Evolutionary conservation across 164 flowering plant genomes (phyloP), one percentile per base, ranked within the genome.

Genomic region (Macadamia tetraphylla): DNA sequence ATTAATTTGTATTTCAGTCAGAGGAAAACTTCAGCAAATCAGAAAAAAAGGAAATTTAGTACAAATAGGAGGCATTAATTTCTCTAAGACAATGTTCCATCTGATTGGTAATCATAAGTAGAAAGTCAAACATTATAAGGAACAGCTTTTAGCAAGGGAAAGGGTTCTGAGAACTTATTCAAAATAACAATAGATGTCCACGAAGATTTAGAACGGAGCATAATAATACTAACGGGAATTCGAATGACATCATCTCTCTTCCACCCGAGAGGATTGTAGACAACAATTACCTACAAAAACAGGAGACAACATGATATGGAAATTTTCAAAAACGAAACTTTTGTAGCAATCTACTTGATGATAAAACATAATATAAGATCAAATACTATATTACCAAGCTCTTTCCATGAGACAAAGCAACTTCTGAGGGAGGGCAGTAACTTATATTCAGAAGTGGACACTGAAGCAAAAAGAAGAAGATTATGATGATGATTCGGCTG

Each of bases 181-280:
- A 35, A 35, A 35, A 35, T 35, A 35, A 5, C 40, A 35, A 35
- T 35, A 35, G 40, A 35, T 5, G 5, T 35, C 40, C 40, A 2
- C 5, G 40, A 35, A 35, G 40, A 35, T 35, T 35, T 18, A 43
- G 23, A 53, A 67, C 35, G 5, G 31, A 67, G 40, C 17, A 63
- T 30, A 35, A 35, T 35, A 62, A 7, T 68, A 85, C 97, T 84
- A 75, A 91, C 98, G 60, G 98, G 98, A 67, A 94, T 78, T 70
- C 84, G 85, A 67, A 94, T 69, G 29, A 88, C 75, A 65, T 94
- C 94, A 43, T 83, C 82, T 74, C 98, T 81, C 73, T 79, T 87
- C 98, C 97, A 94, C 66, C 97, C 98, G 73, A 94, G 89, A 72
- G 98, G 78, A 76, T 94, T 94, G 77, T 94, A 91, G 58, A 81